These are phyloP conservation scores for Phytophthora pisi DNA, from an alignment of 352 stramenopile genomes.

Conservation along the genomic window DNA sequence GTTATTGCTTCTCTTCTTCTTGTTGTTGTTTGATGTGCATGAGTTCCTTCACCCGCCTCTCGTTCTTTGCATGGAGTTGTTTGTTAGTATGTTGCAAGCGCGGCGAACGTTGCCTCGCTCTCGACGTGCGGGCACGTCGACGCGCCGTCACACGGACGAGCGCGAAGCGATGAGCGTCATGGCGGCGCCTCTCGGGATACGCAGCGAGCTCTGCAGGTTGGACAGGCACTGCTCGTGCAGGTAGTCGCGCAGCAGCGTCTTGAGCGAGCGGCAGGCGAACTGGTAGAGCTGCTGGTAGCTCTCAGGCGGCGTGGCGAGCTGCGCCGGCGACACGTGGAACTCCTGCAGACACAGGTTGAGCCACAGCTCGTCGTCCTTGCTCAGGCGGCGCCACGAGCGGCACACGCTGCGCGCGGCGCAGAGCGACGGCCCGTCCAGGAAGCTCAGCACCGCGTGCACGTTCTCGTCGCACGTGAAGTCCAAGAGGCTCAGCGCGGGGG, in stretches of 20 bases:
- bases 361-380: slow-evolving; percentile 69
- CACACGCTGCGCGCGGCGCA: slow-evolving; percentile 60
- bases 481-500: slow-evolving; percentile 42
- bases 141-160: slow-evolving; percentile 23
- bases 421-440: slow-evolving; percentile 74
- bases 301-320: slow-evolving; percentile 60
- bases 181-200: slow-evolving; percentile 65
- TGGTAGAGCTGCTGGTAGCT: slow-evolving; percentile 83
- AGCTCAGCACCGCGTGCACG: slow-evolving; percentile 63
- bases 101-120: background rate
- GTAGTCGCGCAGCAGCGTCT: slow-evolving; percentile 76
- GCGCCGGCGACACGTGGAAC: slow-evolving; percentile 77
- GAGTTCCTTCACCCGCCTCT: background rate
- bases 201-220: slow-evolving; percentile 74
- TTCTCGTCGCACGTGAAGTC: slow-evolving; percentile 84
- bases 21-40: background rate
- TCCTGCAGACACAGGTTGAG: slow-evolving; percentile 67
- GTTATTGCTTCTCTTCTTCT: background rate
- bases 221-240: slow-evolving; percentile 80
- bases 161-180: slow-evolving; percentile 57
- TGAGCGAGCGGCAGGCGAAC: slow-evolving; percentile 71
- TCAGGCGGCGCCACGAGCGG: slow-evolving; percentile 56
- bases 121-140: slow-evolving; percentile 7
- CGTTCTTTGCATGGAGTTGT: background rate
- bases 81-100: slow-evolving; percentile 1